These are phyloP conservation scores for Fragosphaeria purpurea DNA, from an alignment of 2,329 filamentous ascomycete genomes.

Conservation along the genomic window DNA sequence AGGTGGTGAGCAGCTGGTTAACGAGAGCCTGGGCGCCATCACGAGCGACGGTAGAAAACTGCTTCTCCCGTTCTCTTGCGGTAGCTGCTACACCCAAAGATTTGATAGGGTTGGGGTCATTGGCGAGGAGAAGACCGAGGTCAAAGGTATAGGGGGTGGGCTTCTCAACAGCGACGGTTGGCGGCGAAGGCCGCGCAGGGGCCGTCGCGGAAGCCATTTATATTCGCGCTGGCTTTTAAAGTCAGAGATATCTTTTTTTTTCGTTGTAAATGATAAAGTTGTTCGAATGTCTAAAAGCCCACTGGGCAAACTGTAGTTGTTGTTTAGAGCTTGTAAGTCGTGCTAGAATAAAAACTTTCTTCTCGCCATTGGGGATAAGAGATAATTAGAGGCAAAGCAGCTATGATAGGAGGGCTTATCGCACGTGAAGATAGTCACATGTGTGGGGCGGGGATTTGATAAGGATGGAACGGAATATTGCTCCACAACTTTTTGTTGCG, in stretches of 20 bases:
- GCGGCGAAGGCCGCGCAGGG: conserved; percentile 35
- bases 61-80: conserved; percentile 32
- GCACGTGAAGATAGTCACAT: too few relatives aligned
- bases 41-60: conserved; percentile 63
- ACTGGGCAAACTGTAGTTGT: too few relatives aligned
- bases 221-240: too few relatives aligned
- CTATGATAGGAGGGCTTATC: too few relatives aligned
- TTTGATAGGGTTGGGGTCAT: conserved; percentile 72
- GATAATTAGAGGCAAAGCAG: too few relatives aligned
- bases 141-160: conserved; percentile 89
- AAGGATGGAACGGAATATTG: neutral
- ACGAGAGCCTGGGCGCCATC: conserved; percentile 87
- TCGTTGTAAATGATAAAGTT: too few relatives aligned
- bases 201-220: conserved; percentile 14
- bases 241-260: too few relatives aligned
- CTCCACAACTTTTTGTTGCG: neutral
- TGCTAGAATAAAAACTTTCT: too few relatives aligned
- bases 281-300: too few relatives aligned
- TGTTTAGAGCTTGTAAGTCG: too few relatives aligned
- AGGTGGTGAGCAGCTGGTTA: conserved; percentile 88
- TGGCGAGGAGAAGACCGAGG: conserved; percentile 74
- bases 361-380: too few relatives aligned
- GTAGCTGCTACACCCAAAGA: too few relatives aligned
- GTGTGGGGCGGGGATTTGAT: neutral
- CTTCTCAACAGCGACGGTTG: conserved; percentile 58